Conservation (phyloP, 192 early-diverging fungal species). For the Cladochytrium replicatum region DNA sequence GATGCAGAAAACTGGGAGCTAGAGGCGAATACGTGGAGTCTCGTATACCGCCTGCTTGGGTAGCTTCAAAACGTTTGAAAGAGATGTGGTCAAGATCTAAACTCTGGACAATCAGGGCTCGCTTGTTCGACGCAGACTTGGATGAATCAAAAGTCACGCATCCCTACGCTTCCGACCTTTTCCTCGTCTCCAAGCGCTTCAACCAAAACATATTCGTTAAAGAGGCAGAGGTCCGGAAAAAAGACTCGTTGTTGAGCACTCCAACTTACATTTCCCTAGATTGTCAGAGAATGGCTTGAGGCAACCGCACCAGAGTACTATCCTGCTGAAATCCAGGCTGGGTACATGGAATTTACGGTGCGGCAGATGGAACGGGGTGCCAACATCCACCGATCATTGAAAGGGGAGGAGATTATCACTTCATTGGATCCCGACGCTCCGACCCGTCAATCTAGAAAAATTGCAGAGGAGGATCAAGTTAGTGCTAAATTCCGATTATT, state of each 20-base stretch:
- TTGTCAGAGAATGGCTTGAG: conserved; percentile 36
- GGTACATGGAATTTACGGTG: conserved; percentile 22
- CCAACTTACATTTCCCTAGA: conserved; percentile 7
- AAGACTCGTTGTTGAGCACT: too few relatives aligned
- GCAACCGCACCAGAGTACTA: conserved; percentile 19
- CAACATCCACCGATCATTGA: not conserved
- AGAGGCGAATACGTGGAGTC: conserved; percentile 15
- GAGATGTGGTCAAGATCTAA: not conserved
- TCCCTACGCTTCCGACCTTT: conserved; percentile 1
- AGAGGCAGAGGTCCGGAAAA: not conserved
- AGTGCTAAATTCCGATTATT: not conserved
- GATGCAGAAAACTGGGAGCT: conserved; percentile 12
- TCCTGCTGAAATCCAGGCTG: conserved; percentile 19
- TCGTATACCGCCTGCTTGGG: conserved; percentile 7
- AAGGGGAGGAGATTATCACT: conserved; percentile 7
- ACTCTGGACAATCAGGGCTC: not conserved
- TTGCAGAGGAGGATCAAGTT: conserved; percentile 24
- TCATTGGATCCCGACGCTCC: conserved; percentile 37
- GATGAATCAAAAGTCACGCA: not conserved
- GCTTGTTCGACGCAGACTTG: not conserved
- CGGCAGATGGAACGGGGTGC: conserved; percentile 6
- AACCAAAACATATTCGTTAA: not conserved
- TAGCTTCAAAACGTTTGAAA: conserved; percentile 2
- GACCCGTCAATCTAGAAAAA: conserved; percentile 13
- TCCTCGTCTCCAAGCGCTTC: conserved; percentile 1